Base-by-base conservation (phyloP, 1,139 yeast species). In the Blastobotrys elegans region DNA sequence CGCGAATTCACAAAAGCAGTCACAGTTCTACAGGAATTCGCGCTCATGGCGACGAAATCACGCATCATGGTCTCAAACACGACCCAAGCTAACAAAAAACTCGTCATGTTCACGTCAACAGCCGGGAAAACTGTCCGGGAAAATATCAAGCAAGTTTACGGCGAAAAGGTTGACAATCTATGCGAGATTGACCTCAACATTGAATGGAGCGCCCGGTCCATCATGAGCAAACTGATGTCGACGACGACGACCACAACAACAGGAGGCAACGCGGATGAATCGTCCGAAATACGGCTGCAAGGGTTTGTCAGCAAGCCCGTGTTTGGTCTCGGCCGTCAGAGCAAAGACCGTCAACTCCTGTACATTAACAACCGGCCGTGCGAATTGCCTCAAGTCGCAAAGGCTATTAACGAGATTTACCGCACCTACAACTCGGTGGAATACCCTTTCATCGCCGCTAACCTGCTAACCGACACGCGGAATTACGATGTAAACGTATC, bases 401-500 rank as follows among this genome's bases (percentile, higher is more conserved):
- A 80, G 58, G 68, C 82, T 16, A 67, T 88, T 20, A 87, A 83
- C 56, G 96, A 89, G 47, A 75, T 78, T 1, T 92, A 87, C 66
- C 79, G 77, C 53, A 71, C 72, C 34, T 87, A 76, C 63, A 90
- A 88, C 57, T 76, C 79, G 55, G 72, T 81, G 4, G 96, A 89
- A 59, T 74, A 63, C 47, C 98, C 98, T 0, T 77, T 79, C n/a
- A 72, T 85, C 45, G 69, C 89, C 1, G 59, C 87, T 2, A 74
- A 94, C 62, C 56, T 92, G 31, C 60, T 61, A 8, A 63, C 88
- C 11, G 73, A 75, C 39, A 72, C 84, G 0, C 59, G 64, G 20
- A 68, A 72, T 20, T 64, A 86, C 32, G 99, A 92, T 66, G 74
- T 92, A 17, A 92, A 92, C 64, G 84, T 94, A 1, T 82, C 96